These are phyloP conservation scores for Rhytidhysteron rufulum DNA, from an alignment of 2,329 filamentous ascomycete species.

Conservation along the genomic window DNA sequence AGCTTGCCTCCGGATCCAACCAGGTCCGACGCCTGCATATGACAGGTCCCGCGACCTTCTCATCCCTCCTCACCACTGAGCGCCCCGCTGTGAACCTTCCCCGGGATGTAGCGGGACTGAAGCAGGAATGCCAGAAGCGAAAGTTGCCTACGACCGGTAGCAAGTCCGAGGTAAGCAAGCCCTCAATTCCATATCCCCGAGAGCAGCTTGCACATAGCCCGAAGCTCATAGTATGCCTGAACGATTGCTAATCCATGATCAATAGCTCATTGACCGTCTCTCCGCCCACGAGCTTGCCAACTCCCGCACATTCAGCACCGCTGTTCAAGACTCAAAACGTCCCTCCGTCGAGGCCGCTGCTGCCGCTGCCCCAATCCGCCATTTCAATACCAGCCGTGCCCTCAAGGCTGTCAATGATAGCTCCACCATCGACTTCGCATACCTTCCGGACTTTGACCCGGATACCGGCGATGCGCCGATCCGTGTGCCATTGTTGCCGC, in stretches of 20 bases:
- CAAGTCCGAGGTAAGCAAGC: slow-evolving; percentile 46
- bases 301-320: slow-evolving; percentile 53
- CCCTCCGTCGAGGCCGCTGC: slow-evolving; percentile 29
- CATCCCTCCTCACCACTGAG: slow-evolving; percentile 48
- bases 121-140: slow-evolving; percentile 49
- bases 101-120: slow-evolving; percentile 49
- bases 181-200: too few species aligned
- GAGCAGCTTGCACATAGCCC: background rate
- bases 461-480: slow-evolving; percentile 36
- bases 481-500: slow-evolving; percentile 49
- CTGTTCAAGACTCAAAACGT: slow-evolving; percentile 46
- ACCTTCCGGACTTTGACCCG: slow-evolving; percentile 52
- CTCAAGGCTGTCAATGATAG: slow-evolving; percentile 55
- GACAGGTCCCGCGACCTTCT: slow-evolving; percentile 56
- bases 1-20: slow-evolving; percentile 34
- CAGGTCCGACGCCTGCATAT: slow-evolving; percentile 53
- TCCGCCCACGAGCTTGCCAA: slow-evolving; percentile 51
- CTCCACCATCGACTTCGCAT: slow-evolving; percentile 62
- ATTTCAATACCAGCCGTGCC: slow-evolving; percentile 60
- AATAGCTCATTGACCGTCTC: slow-evolving; percentile 49
- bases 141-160: slow-evolving; percentile 45
- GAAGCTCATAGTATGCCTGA: background rate
- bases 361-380: slow-evolving; percentile 38
- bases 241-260: slow-evolving; percentile 1
- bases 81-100: slow-evolving; percentile 50